phyloP scores from a whole-genome alignment of 2,329 filamentous ascomycete species.

The Sporothrix brasiliensis region DNA sequence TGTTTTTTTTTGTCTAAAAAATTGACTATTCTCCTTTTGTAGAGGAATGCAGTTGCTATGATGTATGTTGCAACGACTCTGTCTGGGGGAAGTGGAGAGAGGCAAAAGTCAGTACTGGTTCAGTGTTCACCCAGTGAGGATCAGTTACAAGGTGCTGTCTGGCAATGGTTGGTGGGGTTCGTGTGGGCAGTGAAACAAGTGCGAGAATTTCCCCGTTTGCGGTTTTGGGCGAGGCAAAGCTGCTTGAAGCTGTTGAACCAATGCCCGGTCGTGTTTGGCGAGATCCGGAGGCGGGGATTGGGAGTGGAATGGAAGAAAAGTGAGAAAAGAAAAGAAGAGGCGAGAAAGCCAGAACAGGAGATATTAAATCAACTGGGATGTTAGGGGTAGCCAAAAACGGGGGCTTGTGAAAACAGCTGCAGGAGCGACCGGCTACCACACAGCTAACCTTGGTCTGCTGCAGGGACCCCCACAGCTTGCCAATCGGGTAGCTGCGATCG shows the following conservation, averaged over 20 bases:
- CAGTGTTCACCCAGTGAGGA: not conserved
- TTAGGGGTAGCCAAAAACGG: not conserved
- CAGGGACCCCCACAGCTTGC: constrained; percentile 11
- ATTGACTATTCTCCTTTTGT: not conserved
- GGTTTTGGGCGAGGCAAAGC: not conserved
- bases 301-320: constrained; percentile 2
- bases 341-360: constrained; percentile 12
- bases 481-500: constrained; percentile 13
- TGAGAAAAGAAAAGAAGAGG: constrained; percentile 8
- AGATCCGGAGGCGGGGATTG: not conserved
- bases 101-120: no score
- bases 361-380: not conserved
- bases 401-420: constrained; percentile 1
- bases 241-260: not conserved
- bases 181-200: constrained; percentile 26
- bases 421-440: constrained; percentile 2
- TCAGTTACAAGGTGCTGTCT: not conserved
- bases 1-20: not conserved
- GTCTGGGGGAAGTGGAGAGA: constrained; percentile 17
- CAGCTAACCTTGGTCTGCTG: constrained; percentile 2
- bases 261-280: not conserved
- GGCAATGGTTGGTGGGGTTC: not conserved
- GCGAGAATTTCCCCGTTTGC: constrained; percentile 35
- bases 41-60: constrained; percentile 28
- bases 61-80: constrained; percentile 21